Conservation (phyloP, 345 rosid genomes). For the Sisymbrium altissimum region DNA sequence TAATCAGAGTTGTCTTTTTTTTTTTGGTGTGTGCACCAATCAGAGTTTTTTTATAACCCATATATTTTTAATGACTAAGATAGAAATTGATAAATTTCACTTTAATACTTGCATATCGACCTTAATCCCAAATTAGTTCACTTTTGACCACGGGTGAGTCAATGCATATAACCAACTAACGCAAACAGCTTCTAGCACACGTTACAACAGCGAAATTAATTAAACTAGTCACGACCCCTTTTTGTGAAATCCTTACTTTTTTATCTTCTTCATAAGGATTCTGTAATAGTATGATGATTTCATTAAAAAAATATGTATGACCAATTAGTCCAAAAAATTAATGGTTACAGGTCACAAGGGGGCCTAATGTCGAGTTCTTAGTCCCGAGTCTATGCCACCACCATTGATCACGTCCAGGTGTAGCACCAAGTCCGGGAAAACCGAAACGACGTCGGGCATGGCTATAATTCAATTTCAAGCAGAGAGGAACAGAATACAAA, state of each 20-base stretch:
- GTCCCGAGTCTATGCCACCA: not conserved
- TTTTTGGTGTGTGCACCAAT: no score
- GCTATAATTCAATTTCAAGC: not conserved
- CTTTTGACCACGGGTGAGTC: not conserved
- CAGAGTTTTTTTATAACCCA: not conserved
- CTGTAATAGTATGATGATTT: not conserved
- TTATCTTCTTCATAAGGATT: not conserved
- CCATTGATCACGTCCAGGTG: not conserved
- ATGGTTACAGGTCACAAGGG: not conserved
- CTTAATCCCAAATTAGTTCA: not conserved
- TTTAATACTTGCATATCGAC: not conserved
- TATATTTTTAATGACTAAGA: no score
- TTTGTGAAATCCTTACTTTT: no score
- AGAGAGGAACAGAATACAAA: not conserved
- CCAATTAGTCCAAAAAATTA: not conserved
- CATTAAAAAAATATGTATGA: not conserved
- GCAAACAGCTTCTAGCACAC: not conserved
- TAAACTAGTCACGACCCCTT: no score
- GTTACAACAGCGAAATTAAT: no score
- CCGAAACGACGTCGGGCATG: conserved; percentile 9
- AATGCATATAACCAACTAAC: not conserved
- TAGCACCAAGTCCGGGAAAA: not conserved
- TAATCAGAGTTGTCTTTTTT: not conserved
- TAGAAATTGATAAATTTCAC: not conserved
- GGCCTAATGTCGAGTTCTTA: not conserved